Conservation (phyloP, 257 asterid genomes). For the Solanum tacnaense region DNA sequence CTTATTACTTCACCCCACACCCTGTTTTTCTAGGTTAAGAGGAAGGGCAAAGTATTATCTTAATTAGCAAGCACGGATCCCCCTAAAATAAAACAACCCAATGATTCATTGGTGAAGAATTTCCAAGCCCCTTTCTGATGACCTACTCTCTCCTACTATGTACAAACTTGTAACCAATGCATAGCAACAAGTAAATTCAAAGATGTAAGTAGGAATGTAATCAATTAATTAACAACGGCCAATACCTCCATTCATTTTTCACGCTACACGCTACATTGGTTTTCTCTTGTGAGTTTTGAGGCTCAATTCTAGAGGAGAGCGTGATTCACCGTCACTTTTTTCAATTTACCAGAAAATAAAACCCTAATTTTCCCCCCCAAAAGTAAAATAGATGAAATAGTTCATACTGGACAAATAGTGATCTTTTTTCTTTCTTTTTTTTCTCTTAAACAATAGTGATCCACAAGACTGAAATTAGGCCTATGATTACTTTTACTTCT, state of each 20-base stretch:
- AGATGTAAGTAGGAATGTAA: background rate
- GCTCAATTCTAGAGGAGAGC: background rate
- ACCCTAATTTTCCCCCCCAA: background rate
- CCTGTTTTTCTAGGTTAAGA: no score
- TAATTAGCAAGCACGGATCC: background rate
- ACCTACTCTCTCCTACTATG: background rate
- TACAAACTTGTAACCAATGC: background rate
- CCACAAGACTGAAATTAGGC: no score
- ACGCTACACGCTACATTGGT: background rate
- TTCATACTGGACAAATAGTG: background rate
- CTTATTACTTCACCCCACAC: no score
- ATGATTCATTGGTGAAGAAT: background rate
- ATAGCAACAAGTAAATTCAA: background rate
- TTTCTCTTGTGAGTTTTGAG: background rate
- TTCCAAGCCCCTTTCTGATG: background rate
- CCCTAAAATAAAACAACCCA: background rate
- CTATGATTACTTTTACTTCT: no score
- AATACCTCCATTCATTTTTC: background rate
- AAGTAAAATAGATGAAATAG: background rate
- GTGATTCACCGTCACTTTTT: background rate
- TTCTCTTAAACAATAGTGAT: background rate
- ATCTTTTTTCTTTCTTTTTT: no score
- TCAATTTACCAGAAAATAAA: background rate
- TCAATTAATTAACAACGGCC: background rate
- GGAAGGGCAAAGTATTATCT: background rate